A percentile compares a stretch with the other conserved stretches of the same genome.
These are phyloP conservation scores for Trichoderma orchidacearum DNA, from an alignment of 495 filamentous ascomycete genomes.

Conservation along the genomic window DNA sequence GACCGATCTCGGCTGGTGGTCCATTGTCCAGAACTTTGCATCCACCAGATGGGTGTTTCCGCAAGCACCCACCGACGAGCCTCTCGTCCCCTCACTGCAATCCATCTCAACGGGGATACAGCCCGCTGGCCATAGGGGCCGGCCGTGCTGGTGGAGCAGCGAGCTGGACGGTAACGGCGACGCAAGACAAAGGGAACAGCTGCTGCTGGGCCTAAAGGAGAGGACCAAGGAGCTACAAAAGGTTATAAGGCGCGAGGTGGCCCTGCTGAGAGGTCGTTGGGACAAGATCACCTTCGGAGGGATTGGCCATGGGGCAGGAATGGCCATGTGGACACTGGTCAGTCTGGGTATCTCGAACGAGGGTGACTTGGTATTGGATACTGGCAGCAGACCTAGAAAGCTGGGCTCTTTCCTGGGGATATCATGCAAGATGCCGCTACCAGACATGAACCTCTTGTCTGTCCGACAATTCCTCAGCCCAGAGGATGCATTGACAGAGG, in stretches of 20 bases:
- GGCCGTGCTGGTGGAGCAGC: not conserved
- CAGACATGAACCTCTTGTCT: not conserved
- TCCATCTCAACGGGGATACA: not conserved
- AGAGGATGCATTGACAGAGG: not conserved
- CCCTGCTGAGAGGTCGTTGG: not conserved
- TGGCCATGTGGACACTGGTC: not conserved
- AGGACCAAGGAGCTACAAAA: not conserved
- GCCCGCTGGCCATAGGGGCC: not conserved
- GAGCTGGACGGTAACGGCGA: not conserved
- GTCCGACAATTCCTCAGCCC: not conserved
- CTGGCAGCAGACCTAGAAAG: not conserved
- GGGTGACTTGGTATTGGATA: too few species aligned
- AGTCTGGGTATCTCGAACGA: not conserved
- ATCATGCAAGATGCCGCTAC: not conserved
- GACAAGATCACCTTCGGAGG: not conserved
- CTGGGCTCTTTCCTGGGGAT: not conserved
- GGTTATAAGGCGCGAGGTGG: not conserved
- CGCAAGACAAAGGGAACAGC: not conserved
- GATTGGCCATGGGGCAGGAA: not conserved
- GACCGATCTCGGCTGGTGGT: not conserved
- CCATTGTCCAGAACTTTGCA: not conserved
- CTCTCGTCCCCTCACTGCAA: not conserved
- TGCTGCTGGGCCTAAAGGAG: not conserved
- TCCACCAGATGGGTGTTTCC: not conserved
- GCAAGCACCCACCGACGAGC: not conserved